Evolutionary conservation across 2,329 filamentous ascomycete species (phyloP), one percentile per base, ranked within the genome.

Genomic region (Nemania sp.): DNA sequence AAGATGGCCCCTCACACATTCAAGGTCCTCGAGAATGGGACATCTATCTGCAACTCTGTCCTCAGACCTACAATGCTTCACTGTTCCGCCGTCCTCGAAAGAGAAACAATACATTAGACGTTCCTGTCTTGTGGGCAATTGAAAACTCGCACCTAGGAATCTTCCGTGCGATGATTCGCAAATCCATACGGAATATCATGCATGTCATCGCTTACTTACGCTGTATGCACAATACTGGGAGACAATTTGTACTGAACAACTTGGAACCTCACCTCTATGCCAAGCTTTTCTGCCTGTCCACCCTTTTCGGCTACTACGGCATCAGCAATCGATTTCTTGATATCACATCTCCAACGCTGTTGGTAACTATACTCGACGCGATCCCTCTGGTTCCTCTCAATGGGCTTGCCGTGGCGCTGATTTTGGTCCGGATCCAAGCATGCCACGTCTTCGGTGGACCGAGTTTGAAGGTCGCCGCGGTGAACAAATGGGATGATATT

Each of bases 121-220:
- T 41, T 3, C 38, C 38, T 45, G 20, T 57, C 5, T n/a, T 57
- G 18, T 57, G 55, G 55, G 38, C 55, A 47, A 18, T 57, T 1
- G 38, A 57, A 24, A 57, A 57, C 15, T 57, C 55, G 20, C 55
- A 57, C 11, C 26, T 27, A 15, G 55, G 55, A 26, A 47, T 57
- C 20, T 57, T 57, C 13, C n/a, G 38, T 3, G 8, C n/a, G 18
- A 47, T n/a, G 18, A 57, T 57, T 10, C 38, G 55, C 2, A 47
- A 29, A 29, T 57, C 55, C 0, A 57, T 57, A 20, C 55, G 38
- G 27, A 57, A 57, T 29, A n/a, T 56, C 11, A 41, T 56, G 41
- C 13, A 41, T 7, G 15, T 43, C 11, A 38, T 56, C 22, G 13
- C 32, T 24, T 43, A 56, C 20, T n/a, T 41, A 7, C 43, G n/a